A percentile compares a stretch with the other conserved stretches of the same genome.
Evolutionary conservation across 2,329 filamentous ascomycete species (phyloP).

Genomic region (Chalaropsis thielavioides): DNA sequence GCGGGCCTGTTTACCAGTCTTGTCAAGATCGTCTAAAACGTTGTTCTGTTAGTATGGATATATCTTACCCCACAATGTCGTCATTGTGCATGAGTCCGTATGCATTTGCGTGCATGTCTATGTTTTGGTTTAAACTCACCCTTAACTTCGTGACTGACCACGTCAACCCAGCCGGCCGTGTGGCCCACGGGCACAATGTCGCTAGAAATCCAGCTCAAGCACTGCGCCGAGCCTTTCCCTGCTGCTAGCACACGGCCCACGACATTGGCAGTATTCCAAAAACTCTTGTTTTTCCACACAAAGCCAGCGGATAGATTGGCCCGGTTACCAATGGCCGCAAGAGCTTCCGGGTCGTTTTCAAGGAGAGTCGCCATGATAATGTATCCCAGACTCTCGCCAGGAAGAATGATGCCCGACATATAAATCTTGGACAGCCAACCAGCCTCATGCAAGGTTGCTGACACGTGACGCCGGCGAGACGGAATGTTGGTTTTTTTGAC

Average conservation of each 20-base stretch:
- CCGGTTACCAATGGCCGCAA: conserved; percentile 43
- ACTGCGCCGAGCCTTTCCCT: conserved; percentile 45
- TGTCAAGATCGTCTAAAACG: conserved; percentile 33
- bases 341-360: conserved; percentile 47
- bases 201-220: conserved; percentile 55
- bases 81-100: neutral
- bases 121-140: conserved; percentile 27
- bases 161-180: conserved; percentile 43
- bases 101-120: neutral
- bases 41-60: neutral
- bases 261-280: conserved; percentile 54
- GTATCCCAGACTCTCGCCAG: conserved; percentile 47
- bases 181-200: conserved; percentile 39
- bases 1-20: conserved; percentile 40
- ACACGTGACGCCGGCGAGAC: conserved; percentile 38
- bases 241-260: conserved; percentile 51
- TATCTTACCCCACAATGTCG: neutral
- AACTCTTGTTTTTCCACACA: conserved; percentile 47
- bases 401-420: conserved; percentile 49
- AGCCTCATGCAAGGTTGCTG: conserved; percentile 41
- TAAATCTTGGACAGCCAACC: conserved; percentile 58
- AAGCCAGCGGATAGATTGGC: conserved; percentile 52
- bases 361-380: conserved; percentile 51
- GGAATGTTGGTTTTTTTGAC: conserved; percentile 19
- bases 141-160: conserved; percentile 39